Conservation (phyloP, 2,329 filamentous ascomycete genomes). For the Fusarium bactridioides region DNA sequence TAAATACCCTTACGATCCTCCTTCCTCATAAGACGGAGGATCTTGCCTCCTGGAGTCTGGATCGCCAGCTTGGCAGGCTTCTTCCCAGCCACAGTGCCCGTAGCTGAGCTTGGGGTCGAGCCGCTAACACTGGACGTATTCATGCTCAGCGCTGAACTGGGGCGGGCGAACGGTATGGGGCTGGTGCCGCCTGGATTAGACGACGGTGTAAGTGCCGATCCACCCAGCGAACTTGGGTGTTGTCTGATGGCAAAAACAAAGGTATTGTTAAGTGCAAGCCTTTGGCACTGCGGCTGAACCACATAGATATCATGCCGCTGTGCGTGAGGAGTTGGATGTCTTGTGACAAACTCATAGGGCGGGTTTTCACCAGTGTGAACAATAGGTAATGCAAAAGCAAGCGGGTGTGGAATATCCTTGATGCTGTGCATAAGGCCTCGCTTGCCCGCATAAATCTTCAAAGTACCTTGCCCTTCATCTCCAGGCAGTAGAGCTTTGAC, state of each 20-base stretch:
- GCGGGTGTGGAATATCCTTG: conserved; percentile 91
- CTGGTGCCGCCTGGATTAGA: conserved; percentile 59
- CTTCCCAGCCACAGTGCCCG: conserved; percentile 63
- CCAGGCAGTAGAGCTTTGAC: conserved; percentile 91
- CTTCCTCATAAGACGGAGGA: conserved; percentile 85
- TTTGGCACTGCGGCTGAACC: conserved; percentile 90
- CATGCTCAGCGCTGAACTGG: conserved; percentile 71
- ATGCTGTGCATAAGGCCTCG: conserved; percentile 97
- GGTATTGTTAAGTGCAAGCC: conserved; percentile 91
- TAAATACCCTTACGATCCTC: conserved; percentile 69
- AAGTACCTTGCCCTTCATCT: conserved; percentile 85
- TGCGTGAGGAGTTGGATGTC: conserved; percentile 97
- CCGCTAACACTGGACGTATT: conserved; percentile 64
- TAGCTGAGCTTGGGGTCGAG: conserved; percentile 64
- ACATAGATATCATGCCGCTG: conserved; percentile 97
- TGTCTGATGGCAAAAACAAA: conserved; percentile 97
- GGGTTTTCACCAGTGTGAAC: conserved; percentile 92
- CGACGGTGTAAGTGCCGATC: conserved; percentile 53
- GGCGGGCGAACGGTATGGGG: conserved; percentile 69
- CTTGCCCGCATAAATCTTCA: conserved; percentile 94
- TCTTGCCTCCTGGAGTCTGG: conserved; percentile 93
- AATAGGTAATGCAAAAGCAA: conserved; percentile 90
- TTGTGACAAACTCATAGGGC: conserved; percentile 88
- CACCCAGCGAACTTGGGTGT: conserved; percentile 71
- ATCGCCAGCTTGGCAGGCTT: conserved; percentile 97